Conservation (phyloP, 169 alveolate species). For the Plasmodium blacklocki region DNA sequence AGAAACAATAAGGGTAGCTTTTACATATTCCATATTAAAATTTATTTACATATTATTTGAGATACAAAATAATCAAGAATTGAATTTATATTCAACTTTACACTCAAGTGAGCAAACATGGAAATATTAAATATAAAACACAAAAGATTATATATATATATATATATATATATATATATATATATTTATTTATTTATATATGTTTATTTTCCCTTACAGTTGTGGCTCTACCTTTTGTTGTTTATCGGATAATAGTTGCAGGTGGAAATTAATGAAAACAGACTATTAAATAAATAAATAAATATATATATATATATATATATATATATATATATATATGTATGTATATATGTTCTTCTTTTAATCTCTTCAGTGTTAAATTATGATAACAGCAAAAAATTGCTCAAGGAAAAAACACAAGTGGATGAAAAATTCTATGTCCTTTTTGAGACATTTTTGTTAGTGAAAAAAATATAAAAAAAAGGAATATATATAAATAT, state of each 20-base stretch:
- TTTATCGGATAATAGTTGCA: constrained; percentile 21
- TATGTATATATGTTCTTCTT: not conserved
- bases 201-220: constrained; percentile 21
- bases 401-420: constrained; percentile 45
- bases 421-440: constrained; percentile 7
- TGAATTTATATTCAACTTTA: constrained; percentile 32
- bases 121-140: not conserved
- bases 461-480: not conserved
- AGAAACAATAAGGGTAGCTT: constrained; percentile 25
- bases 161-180: not conserved
- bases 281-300: not conserved
- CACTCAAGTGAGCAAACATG: constrained; percentile 20
- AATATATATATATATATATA: not conserved
- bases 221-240: constrained; percentile 56
- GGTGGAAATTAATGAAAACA: constrained; percentile 9
- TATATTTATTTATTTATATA: not conserved
- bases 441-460: constrained; percentile 29
- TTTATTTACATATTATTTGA: constrained; percentile 44
- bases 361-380: constrained; percentile 14
- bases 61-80: constrained; percentile 43
- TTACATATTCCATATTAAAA: constrained; percentile 39
- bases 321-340: not conserved
- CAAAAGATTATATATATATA: not conserved
- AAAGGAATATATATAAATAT: not conserved
- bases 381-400: constrained; percentile 33